phyloP scores from a whole-genome alignment of 192 early-diverging fungal genomes.

The Oehlia diaphana region DNA sequence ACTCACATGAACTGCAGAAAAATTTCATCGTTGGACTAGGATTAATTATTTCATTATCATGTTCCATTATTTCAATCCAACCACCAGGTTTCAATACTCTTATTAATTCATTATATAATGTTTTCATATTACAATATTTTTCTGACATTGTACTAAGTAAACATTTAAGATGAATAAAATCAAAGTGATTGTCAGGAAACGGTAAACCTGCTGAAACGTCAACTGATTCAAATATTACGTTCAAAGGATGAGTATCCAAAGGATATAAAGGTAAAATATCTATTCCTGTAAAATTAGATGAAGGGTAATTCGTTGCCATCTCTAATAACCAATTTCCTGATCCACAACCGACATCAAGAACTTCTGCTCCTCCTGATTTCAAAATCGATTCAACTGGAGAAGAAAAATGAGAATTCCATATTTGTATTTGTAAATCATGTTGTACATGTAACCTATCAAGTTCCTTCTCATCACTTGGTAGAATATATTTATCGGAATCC shows the following conservation, averaged over 20 bases:
- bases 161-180: conserved; percentile 10
- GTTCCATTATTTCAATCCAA: conserved; percentile 8
- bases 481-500: background rate
- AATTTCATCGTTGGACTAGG: background rate
- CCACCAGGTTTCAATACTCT: conserved; percentile 10
- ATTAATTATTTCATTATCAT: background rate
- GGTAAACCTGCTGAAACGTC: background rate
- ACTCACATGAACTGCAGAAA: background rate
- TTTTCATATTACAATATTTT: background rate
- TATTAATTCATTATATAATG: background rate
- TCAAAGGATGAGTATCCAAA: background rate
- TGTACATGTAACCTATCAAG: conserved; percentile 1
- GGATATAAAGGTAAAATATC: conserved; percentile 3
- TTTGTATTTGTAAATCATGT: background rate
- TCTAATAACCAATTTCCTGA: background rate
- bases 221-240: background rate
- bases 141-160: background rate
- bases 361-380: background rate
- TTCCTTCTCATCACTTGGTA: conserved; percentile 1
- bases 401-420: conserved; percentile 15
- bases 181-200: background rate
- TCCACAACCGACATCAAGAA: conserved; percentile 10
- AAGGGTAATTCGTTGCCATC: conserved; percentile 2
- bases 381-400: background rate
- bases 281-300: conserved; percentile 4